Base-by-base conservation (phyloP, 2,329 filamentous ascomycete species). In the Sporothrix pseudoabietina region DNA sequence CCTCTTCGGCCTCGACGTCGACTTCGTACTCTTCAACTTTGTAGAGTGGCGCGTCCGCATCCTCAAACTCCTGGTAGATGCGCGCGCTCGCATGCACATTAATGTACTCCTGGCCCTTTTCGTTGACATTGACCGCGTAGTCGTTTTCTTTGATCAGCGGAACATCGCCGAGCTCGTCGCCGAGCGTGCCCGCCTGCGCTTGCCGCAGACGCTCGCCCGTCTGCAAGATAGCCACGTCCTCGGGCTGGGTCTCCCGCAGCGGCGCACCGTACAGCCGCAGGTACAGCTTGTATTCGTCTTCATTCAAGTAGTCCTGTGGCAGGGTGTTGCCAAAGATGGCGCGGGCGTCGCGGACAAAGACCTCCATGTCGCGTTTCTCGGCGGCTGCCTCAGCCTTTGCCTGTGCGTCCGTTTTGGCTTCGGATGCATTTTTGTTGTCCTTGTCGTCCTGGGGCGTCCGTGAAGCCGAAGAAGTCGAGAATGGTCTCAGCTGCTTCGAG, bases 211-310 rank as follows among this genome's bases (percentile, higher is more conserved):
- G 52, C 9, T 55, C 52, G n/a, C 22, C 52, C 52, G 80, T 2
- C 91, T 91, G 73, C 0, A 84, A 82, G 74, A 83, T 86, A 35
- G 82, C 89, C 4, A 89, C 85, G 80, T 91, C 88, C 73, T 90
- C 89, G 1, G 87, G 85, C 8, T 78, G 81, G 1, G 88, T 91
- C 71, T 87, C 85, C 57, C 90, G 86, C 75, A 92, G 80, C 1
- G 94, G 93, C 47, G 90, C 85, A 1, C 94, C 95, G 80, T 96
- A 98, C 19, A 97, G 83, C 76, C 94, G 87, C 79, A 92, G 89
- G 81, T 97, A 97, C 0, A 97, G 83, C 66, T 83, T 84, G 78
- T 91, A 90, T 80, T 97, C 94, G 71, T 91, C 87, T 0, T 86
- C 85, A 47, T 85, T 89, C 70, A 98, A 81, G 77, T 93, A 89